Conservation (phyloP, 2,329 filamentous ascomycete species). For the Tetracladium maxilliforme region DNA sequence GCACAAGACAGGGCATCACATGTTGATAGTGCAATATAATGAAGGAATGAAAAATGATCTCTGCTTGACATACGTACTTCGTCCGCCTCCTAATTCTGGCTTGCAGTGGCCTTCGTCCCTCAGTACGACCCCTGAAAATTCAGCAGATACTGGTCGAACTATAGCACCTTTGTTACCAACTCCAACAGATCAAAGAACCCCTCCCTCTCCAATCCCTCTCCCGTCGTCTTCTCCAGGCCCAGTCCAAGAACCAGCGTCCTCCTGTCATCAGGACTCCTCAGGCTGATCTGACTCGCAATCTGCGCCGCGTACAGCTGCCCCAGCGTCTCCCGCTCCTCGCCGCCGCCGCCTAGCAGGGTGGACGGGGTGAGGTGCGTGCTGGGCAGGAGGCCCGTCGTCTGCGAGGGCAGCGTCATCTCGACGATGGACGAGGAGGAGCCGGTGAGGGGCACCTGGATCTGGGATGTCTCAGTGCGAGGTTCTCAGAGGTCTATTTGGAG, state of each 20-base stretch:
- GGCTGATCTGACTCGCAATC: conserved; percentile 65
- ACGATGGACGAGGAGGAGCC: conserved; percentile 47
- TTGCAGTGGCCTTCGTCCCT: too few relatives aligned
- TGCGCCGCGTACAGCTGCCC: conserved; percentile 85
- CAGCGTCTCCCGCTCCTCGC: conserved; percentile 63
- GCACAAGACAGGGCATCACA: too few relatives aligned
- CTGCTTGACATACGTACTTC: too few relatives aligned
- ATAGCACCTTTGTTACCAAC: conserved; percentile 42
- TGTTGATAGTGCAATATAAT: too few relatives aligned
- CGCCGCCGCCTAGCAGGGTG: conserved; percentile 73
- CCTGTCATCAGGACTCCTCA: conserved; percentile 50
- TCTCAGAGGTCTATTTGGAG: conserved; percentile 3
- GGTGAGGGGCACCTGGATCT: conserved; percentile 72
- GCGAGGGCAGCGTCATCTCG: conserved; percentile 31
- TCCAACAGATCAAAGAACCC: conserved; percentile 52
- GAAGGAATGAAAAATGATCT: too few relatives aligned
- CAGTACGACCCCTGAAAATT: too few relatives aligned
- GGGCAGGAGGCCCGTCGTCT: conserved; percentile 39
- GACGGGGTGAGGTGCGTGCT: conserved; percentile 72
- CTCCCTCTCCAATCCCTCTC: conserved; percentile 25
- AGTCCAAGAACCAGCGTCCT: conserved; percentile 48
- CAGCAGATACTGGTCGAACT: conserved; percentile 4
- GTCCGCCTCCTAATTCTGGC: too few relatives aligned
- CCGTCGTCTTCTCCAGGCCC: conserved; percentile 35
- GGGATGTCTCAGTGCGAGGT: conserved; percentile 8